Evolutionary conservation across 257 asterid genomes (phyloP), one percentile per base, ranked within the genome.

Genomic region (Nicotiana benthamiana): DNA sequence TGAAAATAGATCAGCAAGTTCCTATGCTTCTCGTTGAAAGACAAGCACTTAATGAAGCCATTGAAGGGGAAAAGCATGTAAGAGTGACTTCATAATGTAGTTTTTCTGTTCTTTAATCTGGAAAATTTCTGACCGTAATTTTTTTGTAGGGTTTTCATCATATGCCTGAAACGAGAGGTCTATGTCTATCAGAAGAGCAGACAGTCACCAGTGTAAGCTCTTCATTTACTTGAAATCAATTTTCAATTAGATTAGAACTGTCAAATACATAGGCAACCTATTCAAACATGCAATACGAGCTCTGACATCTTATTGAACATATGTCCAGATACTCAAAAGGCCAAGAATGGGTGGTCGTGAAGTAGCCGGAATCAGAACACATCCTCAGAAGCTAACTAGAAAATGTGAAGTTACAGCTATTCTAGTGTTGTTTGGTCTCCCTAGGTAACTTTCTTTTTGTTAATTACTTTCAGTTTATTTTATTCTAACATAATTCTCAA

Each of bases 1-100:
- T 95, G 99, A 90, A 87, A 86, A 91, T 95, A 26, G 89, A 89
- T 63, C 98, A 95, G 83, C 93, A 95, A 84, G 87, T 95, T 34
- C 97, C 99, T 1, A 91, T 95, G 98, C 98, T 95, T 87, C 98
- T 93, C n/a, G 98, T 93, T 79, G 97, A 92, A 80, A 90, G 97
- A 79, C 97, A 90, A 77, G 97, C 98, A 40, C 97, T 95, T 27
- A 95, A 95, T 28, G 98, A 95, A 90, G 99, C 97, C 63, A 91
- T 93, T 66, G 98, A 93, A 83, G 98, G 99, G 87, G 97, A 95
- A 85, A 93, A 90, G 84, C 92, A 89, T 83, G 98, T 92, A 95
- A 87, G 77, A n/a, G 24, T 72, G 59, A 4, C 60, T 43, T 22
- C 15, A 34, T 46, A 43, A 20, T 52, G 51, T 51, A 22, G 17